Evolutionary conservation across 768 basidiomycete genomes (phyloP).

Genomic region (Dictyophora rubrovolvata): DNA sequence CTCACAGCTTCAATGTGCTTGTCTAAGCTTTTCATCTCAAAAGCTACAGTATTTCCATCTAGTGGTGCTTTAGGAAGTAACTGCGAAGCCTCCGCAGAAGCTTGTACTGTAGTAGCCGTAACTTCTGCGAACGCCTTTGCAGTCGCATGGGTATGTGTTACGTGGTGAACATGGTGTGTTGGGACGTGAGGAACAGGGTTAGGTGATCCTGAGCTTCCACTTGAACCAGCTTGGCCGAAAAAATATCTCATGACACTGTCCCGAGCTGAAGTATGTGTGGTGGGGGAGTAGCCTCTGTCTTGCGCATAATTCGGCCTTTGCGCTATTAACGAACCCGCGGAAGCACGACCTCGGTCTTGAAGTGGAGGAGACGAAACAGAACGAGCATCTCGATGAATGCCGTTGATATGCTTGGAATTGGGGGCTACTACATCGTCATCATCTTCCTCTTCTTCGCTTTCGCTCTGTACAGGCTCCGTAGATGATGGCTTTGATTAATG

Average conservation of each 20-base stretch:
- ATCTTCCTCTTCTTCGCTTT: slow-evolving; percentile 42
- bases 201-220: neutral
- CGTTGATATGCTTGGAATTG: slow-evolving; percentile 39
- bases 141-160: neutral
- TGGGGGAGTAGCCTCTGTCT: slow-evolving; percentile 13
- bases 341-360: slow-evolving; percentile 61
- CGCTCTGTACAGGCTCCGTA: slow-evolving; percentile 50
- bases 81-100: neutral
- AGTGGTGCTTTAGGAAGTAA: slow-evolving; percentile 20
- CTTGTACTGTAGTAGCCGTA: slow-evolving; percentile 20
- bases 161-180: neutral
- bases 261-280: slow-evolving; percentile 44
- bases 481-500: slow-evolving; percentile 44
- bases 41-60: slow-evolving; percentile 77
- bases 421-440: slow-evolving; percentile 54
- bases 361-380: slow-evolving; percentile 66
- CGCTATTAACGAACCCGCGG: slow-evolving; percentile 24
- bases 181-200: neutral
- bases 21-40: slow-evolving; percentile 97
- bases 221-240: slow-evolving; percentile 76
- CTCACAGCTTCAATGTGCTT: slow-evolving; percentile 86
- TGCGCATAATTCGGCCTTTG: slow-evolving; percentile 17
- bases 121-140: neutral
- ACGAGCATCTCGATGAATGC: slow-evolving; percentile 46
- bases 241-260: slow-evolving; percentile 97